These are phyloP conservation scores for Byssoonygena ceratinophila DNA, from an alignment of 2,329 filamentous ascomycete species.

Conservation along the genomic window DNA sequence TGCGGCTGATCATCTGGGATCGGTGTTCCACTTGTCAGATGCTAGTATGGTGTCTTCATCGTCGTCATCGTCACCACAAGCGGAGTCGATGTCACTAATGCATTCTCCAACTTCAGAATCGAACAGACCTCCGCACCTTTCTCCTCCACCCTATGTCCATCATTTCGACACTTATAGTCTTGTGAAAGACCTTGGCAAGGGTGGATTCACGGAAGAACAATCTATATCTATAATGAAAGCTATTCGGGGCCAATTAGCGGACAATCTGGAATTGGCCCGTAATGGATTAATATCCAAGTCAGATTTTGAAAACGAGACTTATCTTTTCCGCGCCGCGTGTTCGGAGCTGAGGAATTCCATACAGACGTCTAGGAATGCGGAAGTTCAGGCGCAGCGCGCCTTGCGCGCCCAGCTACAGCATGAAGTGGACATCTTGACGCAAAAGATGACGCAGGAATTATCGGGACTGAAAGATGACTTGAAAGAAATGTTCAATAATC, in stretches of 20 bases:
- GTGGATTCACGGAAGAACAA: conserved; percentile 63
- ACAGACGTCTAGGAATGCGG: conserved; percentile 61
- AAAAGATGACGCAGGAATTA: conserved; percentile 75
- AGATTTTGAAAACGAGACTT: conserved; percentile 88
- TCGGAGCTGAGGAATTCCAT: conserved; percentile 84
- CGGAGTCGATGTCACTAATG: conserved; percentile 16
- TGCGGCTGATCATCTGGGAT: conserved; percentile 3
- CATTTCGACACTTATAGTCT: conserved; percentile 93
- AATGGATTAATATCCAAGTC: conserved; percentile 75
- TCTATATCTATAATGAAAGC: conserved; percentile 87
- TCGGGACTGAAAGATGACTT: conserved; percentile 74
- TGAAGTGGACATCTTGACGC: conserved; percentile 84
- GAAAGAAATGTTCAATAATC: conserved; percentile 92
- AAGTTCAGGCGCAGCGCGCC: conserved; percentile 70
- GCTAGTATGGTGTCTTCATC: conserved; percentile 22
- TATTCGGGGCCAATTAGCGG: conserved; percentile 62
- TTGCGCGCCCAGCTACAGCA: conserved; percentile 81
- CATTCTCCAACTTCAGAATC: conserved; percentile 1
- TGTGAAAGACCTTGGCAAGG: conserved; percentile 63
- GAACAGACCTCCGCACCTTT: conserved; percentile 49
- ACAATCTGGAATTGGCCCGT: conserved; percentile 72
- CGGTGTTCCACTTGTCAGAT: conserved; percentile 19
- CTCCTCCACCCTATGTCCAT: conserved; percentile 60
- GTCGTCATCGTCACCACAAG: conserved; percentile 23
- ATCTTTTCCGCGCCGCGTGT: conserved; percentile 87